A percentile compares a stretch with the other conserved stretches of the same genome.
These are phyloP conservation scores for Talaromyces sp. DNA, from an alignment of 2,329 filamentous ascomycete genomes.

Conservation along the genomic window DNA sequence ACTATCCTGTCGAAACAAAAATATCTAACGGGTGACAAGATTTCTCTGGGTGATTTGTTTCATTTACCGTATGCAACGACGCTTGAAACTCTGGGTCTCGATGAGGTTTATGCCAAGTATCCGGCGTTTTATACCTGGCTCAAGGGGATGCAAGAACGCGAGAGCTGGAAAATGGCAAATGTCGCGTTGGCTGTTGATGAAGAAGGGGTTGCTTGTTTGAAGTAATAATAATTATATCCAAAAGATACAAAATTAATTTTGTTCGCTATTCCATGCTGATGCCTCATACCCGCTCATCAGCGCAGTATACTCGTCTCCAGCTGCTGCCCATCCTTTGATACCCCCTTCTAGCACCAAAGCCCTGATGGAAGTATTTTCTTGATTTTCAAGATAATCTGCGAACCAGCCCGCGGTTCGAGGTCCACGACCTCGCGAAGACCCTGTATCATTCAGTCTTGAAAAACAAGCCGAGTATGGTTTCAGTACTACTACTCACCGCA, in stretches of 20 bases:
- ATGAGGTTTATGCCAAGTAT: too few species aligned
- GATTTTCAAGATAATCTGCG: conserved; percentile 43
- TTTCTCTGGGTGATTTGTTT: too few species aligned
- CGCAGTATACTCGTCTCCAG: conserved; percentile 42
- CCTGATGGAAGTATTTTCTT: conserved; percentile 36
- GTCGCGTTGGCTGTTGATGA: too few species aligned
- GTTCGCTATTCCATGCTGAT: neutral
- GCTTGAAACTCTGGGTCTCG: too few species aligned
- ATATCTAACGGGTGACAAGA: too few species aligned
- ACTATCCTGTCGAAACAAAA: too few species aligned
- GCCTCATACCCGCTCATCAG: conserved; percentile 44
- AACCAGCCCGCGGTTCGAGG: conserved; percentile 53
- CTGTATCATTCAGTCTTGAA: conserved; percentile 25
- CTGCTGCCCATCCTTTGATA: conserved; percentile 50
- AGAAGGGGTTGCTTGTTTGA: too few species aligned
- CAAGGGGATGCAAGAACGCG: too few species aligned
- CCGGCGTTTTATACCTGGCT: too few species aligned
- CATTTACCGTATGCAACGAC: too few species aligned
- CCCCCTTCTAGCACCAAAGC: conserved; percentile 48
- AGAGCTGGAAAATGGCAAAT: too few species aligned
- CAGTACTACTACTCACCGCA: conserved; percentile 40
- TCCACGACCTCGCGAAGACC: conserved; percentile 51
- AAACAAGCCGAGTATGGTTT: too few species aligned
- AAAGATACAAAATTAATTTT: neutral
- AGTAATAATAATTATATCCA: neutral